phyloP scores from a whole-genome alignment of 202 grass and related monocot species.

The Zoysia matrella region DNA sequence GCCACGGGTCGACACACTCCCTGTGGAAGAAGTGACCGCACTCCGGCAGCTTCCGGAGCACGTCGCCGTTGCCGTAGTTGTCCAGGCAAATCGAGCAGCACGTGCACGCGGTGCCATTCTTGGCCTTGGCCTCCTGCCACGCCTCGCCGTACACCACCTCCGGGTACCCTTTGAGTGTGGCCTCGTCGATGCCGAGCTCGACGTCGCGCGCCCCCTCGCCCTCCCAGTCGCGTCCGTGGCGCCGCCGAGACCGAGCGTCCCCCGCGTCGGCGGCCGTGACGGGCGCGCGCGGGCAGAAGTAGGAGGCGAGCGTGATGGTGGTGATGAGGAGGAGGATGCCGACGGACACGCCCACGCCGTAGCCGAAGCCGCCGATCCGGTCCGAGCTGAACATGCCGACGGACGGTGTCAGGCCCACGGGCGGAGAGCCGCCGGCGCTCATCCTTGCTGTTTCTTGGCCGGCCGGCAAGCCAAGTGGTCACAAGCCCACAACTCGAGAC shows the following conservation, averaged over 20 bases:
- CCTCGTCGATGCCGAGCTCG: constrained; percentile 83
- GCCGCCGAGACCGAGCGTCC: neutral
- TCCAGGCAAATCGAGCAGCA: constrained; percentile 89
- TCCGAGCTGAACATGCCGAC: constrained; percentile 68
- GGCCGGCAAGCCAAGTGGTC: neutral
- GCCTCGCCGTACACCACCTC: constrained; percentile 71
- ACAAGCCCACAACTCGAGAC: neutral
- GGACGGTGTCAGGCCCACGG: constrained; percentile 39
- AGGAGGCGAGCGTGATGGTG: constrained; percentile 84
- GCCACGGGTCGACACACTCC: constrained; percentile 86
- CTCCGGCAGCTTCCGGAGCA: constrained; percentile 81
- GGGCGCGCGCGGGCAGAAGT: constrained; percentile 65
- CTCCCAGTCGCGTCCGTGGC: neutral
- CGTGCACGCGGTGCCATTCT: constrained; percentile 50
- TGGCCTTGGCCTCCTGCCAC: constrained; percentile 42
- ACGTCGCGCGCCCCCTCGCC: constrained; percentile 33
- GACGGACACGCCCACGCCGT: constrained; percentile 78
- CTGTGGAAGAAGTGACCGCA: constrained; percentile 87
- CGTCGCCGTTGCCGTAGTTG: constrained; percentile 81
- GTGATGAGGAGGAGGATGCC: constrained; percentile 88
- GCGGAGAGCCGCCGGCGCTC: constrained; percentile 35
- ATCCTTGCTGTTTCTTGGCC: constrained; percentile 34
- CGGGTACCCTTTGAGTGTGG: constrained; percentile 75
- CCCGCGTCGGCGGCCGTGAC: constrained; percentile 16
- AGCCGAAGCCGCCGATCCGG: constrained; percentile 75